phyloP scores from a whole-genome alignment of 441 rosid species.

The Hura crepitans region DNA sequence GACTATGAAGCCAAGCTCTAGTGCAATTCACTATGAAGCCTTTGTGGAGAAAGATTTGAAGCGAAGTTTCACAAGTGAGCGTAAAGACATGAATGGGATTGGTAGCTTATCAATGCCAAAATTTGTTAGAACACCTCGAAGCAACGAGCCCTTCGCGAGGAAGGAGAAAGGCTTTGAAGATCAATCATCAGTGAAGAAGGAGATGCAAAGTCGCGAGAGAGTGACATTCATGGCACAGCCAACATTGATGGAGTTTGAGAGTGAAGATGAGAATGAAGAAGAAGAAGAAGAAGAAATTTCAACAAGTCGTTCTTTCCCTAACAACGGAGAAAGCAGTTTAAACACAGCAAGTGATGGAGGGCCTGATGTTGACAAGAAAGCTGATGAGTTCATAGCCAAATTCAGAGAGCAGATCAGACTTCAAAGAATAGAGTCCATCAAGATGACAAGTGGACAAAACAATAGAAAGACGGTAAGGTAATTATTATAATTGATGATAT shows the following conservation, averaged over 20 bases:
- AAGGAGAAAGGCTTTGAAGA: conserved; percentile 23
- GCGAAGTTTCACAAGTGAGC: conserved; percentile 30
- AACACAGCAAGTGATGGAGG: conserved; percentile 38
- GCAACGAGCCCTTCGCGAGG: too few relatives aligned
- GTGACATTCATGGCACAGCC: conserved; percentile 22
- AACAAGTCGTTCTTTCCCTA: conserved; percentile 8
- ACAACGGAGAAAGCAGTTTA: conserved; percentile 26
- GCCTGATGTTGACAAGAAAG: conserved; percentile 86
- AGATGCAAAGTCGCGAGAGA: conserved; percentile 23
- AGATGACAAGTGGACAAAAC: conserved; percentile 56
- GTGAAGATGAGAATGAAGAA: conserved; percentile 38
- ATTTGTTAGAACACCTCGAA: conserved; percentile 29
- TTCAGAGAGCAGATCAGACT: conserved; percentile 97
- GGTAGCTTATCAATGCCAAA: conserved; percentile 22
- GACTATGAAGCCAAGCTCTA: conserved; percentile 25
- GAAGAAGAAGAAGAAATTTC: conserved; percentile 32
- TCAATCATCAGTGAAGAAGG: conserved; percentile 15
- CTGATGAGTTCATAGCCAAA: conserved; percentile 92
- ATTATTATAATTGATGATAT: conserved; percentile 5
- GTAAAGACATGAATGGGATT: conserved; percentile 16
- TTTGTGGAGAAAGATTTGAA: conserved; percentile 20
- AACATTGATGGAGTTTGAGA: conserved; percentile 27
- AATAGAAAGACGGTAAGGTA: conserved; percentile 38
- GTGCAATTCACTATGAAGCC: conserved; percentile 13
- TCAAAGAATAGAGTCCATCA: conserved; percentile 83